phyloP scores from a whole-genome alignment of 257 asterid genomes.

The Fraxinus excelsior region DNA sequence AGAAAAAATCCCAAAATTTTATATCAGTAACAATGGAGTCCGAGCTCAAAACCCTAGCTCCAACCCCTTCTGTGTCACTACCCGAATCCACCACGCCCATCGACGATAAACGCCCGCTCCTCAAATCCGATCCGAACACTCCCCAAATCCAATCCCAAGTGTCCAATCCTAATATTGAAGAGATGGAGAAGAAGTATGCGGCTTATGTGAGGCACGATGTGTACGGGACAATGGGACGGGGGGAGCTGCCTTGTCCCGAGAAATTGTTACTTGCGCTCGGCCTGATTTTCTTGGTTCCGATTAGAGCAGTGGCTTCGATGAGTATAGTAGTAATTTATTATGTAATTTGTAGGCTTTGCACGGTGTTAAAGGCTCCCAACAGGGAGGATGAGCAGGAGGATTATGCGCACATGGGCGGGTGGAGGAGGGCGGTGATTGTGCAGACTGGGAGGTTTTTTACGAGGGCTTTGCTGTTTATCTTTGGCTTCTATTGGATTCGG shows the following conservation, averaged over 20 bases:
- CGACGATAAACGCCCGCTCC: constrained; percentile 68
- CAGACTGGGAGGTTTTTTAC: constrained; percentile 63
- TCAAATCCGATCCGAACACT: constrained; percentile 48
- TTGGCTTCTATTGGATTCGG: constrained; percentile 79
- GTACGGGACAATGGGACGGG: constrained; percentile 84
- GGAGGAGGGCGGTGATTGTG: constrained; percentile 77
- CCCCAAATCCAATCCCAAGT: constrained; percentile 15
- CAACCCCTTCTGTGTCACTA: constrained; percentile 29
- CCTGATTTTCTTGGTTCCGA: constrained; percentile 60
- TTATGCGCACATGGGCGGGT: constrained; percentile 86
- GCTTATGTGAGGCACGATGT: constrained; percentile 71
- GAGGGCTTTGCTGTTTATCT: constrained; percentile 65
- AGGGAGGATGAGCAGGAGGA: constrained; percentile 90
- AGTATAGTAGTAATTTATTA: constrained; percentile 62
- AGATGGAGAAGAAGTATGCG: constrained; percentile 71
- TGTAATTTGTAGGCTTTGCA: constrained; percentile 74
- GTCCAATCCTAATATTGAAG: constrained; percentile 46
- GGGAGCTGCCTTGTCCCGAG: constrained; percentile 60
- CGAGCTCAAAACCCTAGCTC: constrained; percentile 58
- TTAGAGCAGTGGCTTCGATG: constrained; percentile 55
- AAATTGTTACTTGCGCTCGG: constrained; percentile 60
- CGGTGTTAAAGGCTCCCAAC: constrained; percentile 65
- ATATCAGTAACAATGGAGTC: constrained; percentile 48
- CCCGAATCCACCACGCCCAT: constrained; percentile 33
- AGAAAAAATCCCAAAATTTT: neutral